Evolutionary conservation across 371 early-diverging fungal species (phyloP).

Genomic region (Saksenaea oblongispora): DNA sequence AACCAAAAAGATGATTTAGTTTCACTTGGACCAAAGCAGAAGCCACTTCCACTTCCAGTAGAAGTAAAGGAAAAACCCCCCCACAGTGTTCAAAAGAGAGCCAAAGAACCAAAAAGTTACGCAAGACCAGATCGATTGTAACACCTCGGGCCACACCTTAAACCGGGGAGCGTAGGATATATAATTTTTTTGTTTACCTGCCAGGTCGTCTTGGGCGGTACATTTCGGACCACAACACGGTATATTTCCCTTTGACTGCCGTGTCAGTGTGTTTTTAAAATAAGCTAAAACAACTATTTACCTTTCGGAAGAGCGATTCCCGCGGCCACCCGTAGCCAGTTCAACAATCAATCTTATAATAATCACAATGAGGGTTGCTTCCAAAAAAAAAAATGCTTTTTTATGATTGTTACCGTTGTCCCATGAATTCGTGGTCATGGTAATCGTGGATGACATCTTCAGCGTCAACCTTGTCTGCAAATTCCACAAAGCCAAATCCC

Average conservation of each 20-base stretch:
- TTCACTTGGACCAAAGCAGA: slow-evolving; percentile 4
- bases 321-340: slow-evolving; percentile 3
- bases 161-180: not conserved
- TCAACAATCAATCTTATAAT: not conserved
- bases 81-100: slow-evolving; percentile 2
- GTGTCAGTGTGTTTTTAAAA: not conserved
- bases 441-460: slow-evolving; percentile 65
- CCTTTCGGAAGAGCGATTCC: slow-evolving; percentile 3
- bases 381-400: not conserved
- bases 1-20: slow-evolving; percentile 5
- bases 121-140: slow-evolving; percentile 6
- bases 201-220: slow-evolving; percentile 71
- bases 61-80: slow-evolving; percentile 10
- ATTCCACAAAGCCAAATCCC: slow-evolving; percentile 60
- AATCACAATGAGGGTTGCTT: not conserved
- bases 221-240: slow-evolving; percentile 65
- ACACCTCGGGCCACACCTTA: not conserved
- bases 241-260: slow-evolving; percentile 14
- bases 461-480: slow-evolving; percentile 10
- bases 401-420: slow-evolving; percentile 54
- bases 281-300: not conserved
- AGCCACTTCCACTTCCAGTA: not conserved
- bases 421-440: slow-evolving; percentile 63
- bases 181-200: slow-evolving; percentile 53
- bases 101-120: slow-evolving; percentile 6